phyloP scores from a whole-genome alignment of 2,329 filamentous ascomycete genomes.

The Ilyonectria robusta region DNA sequence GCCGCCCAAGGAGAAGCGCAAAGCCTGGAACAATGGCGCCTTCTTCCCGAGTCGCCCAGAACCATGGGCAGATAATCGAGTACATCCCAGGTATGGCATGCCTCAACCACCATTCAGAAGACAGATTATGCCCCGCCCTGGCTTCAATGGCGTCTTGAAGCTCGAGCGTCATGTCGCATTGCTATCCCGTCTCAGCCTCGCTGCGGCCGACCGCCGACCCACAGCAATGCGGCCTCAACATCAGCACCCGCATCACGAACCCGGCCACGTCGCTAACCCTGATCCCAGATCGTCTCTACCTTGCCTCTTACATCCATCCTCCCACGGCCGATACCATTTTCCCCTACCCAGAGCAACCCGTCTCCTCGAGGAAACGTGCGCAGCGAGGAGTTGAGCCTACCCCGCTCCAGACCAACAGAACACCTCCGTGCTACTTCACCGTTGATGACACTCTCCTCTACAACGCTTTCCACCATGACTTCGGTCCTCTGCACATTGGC shows the following conservation, averaged over 20 bases:
- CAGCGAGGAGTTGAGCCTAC: slow-evolving; percentile 70
- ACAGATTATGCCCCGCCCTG: slow-evolving; percentile 26
- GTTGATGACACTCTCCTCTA: slow-evolving; percentile 94
- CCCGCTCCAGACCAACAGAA: slow-evolving; percentile 46
- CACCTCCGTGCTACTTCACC: slow-evolving; percentile 91
- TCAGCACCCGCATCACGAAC: slow-evolving; percentile 28
- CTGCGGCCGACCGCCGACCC: slow-evolving; percentile 27
- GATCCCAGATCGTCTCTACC: slow-evolving; percentile 87
- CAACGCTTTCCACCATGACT: slow-evolving; percentile 99
- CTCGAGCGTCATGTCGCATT: slow-evolving; percentile 50
- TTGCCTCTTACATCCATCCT: slow-evolving; percentile 89
- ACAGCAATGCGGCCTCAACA: slow-evolving; percentile 19
- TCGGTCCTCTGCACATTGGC: slow-evolving; percentile 96
- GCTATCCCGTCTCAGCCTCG: slow-evolving; percentile 42
- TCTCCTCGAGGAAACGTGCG: slow-evolving; percentile 54
- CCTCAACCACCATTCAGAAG: neutral
- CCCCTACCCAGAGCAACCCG: slow-evolving; percentile 84
- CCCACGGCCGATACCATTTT: slow-evolving; percentile 88
- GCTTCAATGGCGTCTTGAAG: slow-evolving; percentile 28
- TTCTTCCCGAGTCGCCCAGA: slow-evolving; percentile 65
- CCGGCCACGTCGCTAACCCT: slow-evolving; percentile 45
- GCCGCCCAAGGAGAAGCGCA: slow-evolving; percentile 36
- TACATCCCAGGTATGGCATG: slow-evolving; percentile 86
- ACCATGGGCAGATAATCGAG: slow-evolving; percentile 91
- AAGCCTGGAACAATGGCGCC: slow-evolving; percentile 63